Base-by-base conservation (phyloP, 768 basidiomycete species). In the Ramaria sp. region DNA sequence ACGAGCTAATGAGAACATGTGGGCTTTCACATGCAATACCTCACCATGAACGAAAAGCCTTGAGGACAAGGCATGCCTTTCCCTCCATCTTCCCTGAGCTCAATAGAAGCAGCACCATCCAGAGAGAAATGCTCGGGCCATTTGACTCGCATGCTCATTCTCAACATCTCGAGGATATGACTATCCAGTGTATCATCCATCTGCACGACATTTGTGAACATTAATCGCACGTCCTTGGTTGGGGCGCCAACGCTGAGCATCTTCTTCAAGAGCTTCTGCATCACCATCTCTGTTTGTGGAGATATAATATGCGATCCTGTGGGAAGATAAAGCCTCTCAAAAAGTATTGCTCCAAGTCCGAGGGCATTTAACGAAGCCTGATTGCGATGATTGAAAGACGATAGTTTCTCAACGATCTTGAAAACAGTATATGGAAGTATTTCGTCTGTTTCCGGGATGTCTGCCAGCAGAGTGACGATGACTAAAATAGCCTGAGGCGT, bases 51-150 rank as follows among this genome's bases (percentile, higher is more conserved):
- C 45, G 55, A 34, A n/a, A 37, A 57, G 10, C 55, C 55, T 27
- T 47, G 19, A 1, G 71, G 62, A 0, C 62, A 55, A 5, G 86
- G 83, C 45, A 89, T 67, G 0, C 79, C 78, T 58, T 75, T 78
- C 37, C 68, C 65, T n/a, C 68, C 70, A n/a, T 73, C 70, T 46
- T 81, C 77, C 1, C 69, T 68, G 33, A 84, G 65, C 3, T 73
- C 70, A 6, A 89, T 61, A 9, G 78, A 70, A 2, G 84, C 78
- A 5, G 71, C 66, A 1, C 76, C 75, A 64, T 82, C 81, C 62
- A 91, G 70, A 2, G 81, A 86, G 59, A 92, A 78, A 65, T 91
- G 89, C 56, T 82, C 79, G 0, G 86, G 81, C 90, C 89, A 91
- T 34, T 81, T 77, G 39, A 82, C 81, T 66, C 80, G 84, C 75